Base-by-base conservation (phyloP, 1,139 yeast species). In the Debaryomycetaceae sp. region DNA sequence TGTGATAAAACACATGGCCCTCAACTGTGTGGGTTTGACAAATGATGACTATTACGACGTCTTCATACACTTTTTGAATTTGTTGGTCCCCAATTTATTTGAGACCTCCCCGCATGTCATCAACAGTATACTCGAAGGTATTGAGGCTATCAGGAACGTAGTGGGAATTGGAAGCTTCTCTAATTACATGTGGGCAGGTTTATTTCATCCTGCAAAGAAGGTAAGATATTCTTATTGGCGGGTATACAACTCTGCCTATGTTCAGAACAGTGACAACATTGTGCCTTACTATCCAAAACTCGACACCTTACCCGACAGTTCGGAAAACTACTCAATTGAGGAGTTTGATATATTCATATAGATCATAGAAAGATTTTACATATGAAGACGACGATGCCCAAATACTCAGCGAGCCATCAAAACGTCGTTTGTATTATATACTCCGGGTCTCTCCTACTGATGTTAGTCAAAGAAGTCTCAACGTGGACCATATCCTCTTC, bases 21-120 rank as follows among this genome's bases (percentile, higher is more conserved):
- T 90, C 36, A 87, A 91, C 31, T 83, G 95, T 58, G 70, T 78
- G 37, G 97, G 97, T 0, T 62, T 75, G 9, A 89, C 93, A 0
- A 74, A 80, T 49, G 95, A 84, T 51, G 95, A 84, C 51, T 87
- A 86, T 27, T 81, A 84, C 62, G 73, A 70, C 24, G 68, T 72
- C 0, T 73, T 74, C 48, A 61, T 87, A 8, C 96, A 90, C 60
- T 76, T 81, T 44, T 65, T 90, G 57, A 88, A 91, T 58, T 69
- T 89, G 42, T 62, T 91, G 17, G 63, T 89, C 59, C 97, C 98
- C 1, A 91, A 90, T 59, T 72, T 93, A 2, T 90, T 82, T 60
- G 98, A 91, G 60, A 87, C 96, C 0, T 89, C 97, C 0, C 98
- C 98, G 0, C 99, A 95, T 64, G 98, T 91, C 11, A 90, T 91